Base-by-base conservation (phyloP, 768 basidiomycete species). In the Mycena olivaceomarginata region DNA sequence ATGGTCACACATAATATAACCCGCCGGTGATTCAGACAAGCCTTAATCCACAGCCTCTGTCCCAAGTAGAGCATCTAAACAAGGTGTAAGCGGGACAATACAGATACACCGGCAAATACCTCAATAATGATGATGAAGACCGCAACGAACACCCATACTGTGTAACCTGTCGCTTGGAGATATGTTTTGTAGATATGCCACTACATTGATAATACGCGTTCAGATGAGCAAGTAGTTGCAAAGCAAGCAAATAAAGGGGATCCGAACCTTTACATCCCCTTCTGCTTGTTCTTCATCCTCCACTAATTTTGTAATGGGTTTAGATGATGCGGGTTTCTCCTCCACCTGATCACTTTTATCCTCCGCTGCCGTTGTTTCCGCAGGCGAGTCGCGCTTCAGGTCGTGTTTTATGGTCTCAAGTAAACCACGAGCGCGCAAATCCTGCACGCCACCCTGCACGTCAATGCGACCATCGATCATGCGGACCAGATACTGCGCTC, bases 391-490 rank as follows among this genome's bases (percentile, higher is more conserved):
- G 53, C 89, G 87, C 39, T 88, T 83, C 2, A 86, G 20, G 3
- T 90, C 90, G n/a, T 85, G 86, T 0, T 89, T 82, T 46, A 97
- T 92, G 18, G 90, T 85, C n/a, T 94, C 92, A 16, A 96, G 86
- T 1, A 93, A 82, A 11, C 95, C 95, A 48, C 85, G 88, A 0
- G 88, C 87, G 0, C 91, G 90, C 10, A 97, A 87, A 5, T 95
- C 94, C 53, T 89, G 88, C 9, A 94, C 87, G 0, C 90, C 91
- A 8, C 96, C 96, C 81, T 95, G 92, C 2, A 91, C 90, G 80
- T 96, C 95, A 64, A 96, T 92, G 16, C 95, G 91, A 4, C 95
- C 96, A 81, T 96, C 95, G 4, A 95, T 88, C 90, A 97, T 93
- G 25, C 95, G 92, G 12, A 96, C 89, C 1, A 97, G 84, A 79